Base-by-base conservation (phyloP, 2,329 filamentous ascomycete genomes). In the Verticillium zaregamsianum region DNA sequence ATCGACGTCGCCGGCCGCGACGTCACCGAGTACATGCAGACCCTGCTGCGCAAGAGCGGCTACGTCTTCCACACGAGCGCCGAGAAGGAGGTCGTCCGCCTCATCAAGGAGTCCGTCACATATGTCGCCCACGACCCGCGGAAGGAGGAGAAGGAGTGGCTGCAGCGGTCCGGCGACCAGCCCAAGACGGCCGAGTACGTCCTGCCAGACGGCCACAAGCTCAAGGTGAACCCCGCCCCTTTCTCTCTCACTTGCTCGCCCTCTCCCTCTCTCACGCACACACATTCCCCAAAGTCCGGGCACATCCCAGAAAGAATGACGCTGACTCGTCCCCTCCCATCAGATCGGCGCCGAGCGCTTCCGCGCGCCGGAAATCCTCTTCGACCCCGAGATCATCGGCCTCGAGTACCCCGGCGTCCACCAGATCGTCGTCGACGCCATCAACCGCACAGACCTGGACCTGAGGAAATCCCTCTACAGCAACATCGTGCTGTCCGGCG, bases 91-190 rank as follows among this genome's bases (percentile, higher is more conserved):
- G 93, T 97, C n/a, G 95, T 99, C 62, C 87, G 94, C 67, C 85
- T 92, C 76, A 97, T 99, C 79, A 99, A 99, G 80, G 95, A 99
- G 82, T 91, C 91, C 72, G 90, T 92, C 57, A 90, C 91, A 62
- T 99, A 98, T 74, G 90, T 99, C 45, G 93, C 95, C 28, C 79
- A 91, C 59, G 93, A 98, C 74, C 93, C 95, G 8, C 90, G 90
- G 73, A 93, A 91, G 69, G 95, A 99, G 76, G 95, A 99, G 79
- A 97, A 97, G 78, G 95, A 98, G 66, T 99, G 93, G 93, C 93
- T 95, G 77, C 82, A 88, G 61, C 61, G 63, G 39, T 59, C 58
- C 15, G 58, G 58, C n/a, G 92, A 90, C 66, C 84, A 90, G 69
- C 85, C 85, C 67, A 96, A 93, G 79, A 85, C 86, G 67, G 86